Evolutionary conservation across 345 rosid species (phyloP).

Genomic region (Eucalyptus regnans): DNA sequence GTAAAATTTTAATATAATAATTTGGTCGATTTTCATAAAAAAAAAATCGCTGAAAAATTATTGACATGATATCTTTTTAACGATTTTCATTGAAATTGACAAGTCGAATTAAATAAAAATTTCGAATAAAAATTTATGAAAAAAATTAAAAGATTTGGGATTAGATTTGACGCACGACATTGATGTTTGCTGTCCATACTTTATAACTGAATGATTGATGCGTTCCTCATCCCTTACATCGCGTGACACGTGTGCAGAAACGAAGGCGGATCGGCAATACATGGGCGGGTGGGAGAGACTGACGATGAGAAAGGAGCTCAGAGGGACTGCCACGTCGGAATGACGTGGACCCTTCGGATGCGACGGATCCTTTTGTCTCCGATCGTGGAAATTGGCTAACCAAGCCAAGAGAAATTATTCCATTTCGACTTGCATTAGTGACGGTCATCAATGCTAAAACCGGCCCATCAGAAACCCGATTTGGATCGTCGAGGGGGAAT

Average conservation of each 20-base stretch:
- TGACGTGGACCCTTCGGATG: not conserved
- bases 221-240: not conserved
- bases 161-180: not conserved
- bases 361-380: not conserved
- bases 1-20: not conserved
- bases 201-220: not conserved
- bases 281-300: not conserved
- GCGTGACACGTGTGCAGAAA: not conserved
- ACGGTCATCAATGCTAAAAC: not conserved
- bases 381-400: not conserved
- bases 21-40: rapidly evolving
- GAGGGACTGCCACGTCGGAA: not conserved
- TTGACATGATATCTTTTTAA: too few relatives aligned
- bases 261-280: not conserved
- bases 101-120: too few relatives aligned
- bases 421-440: not conserved
- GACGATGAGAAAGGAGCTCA: not conserved
- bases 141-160: not conserved
- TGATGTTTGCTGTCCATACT: not conserved
- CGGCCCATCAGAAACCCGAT: not conserved
- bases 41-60: not conserved
- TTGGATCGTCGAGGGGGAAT: not conserved
- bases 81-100: too few relatives aligned
- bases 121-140: not conserved
- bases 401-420: not conserved